Conservation (phyloP, 352 stramenopile genomes). For the Globisporangium polare region DNA sequence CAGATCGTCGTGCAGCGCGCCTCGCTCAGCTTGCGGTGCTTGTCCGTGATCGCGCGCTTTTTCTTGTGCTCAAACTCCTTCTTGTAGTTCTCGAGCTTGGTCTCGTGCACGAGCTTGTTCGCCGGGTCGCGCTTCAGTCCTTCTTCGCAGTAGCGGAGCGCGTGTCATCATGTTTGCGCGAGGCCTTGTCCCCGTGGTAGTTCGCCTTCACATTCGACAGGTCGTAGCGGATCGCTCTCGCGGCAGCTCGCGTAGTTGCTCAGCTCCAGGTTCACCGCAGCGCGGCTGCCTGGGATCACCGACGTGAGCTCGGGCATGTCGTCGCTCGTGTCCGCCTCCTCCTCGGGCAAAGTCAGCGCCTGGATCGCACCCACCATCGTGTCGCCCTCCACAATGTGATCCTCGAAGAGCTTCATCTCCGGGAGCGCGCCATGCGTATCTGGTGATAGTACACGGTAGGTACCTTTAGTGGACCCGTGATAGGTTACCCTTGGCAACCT, state of each 20-base stretch:
- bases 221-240: conserved; percentile 66
- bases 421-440: too few species aligned
- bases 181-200: conserved; percentile 83
- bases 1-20: conserved; percentile 70
- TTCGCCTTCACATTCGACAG: conserved; percentile 77
- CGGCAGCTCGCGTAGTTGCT: conserved; percentile 82
- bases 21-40: conserved; percentile 73
- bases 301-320: conserved; percentile 70
- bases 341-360: conserved; percentile 62
- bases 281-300: conserved; percentile 78
- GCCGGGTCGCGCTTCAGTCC: conserved; percentile 67
- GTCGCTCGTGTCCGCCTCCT: conserved; percentile 53
- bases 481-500: too few species aligned
- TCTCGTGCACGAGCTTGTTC: conserved; percentile 76
- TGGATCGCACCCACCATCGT: conserved; percentile 85
- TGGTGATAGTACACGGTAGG: too few species aligned
- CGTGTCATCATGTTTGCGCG: conserved; percentile 71
- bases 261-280: conserved; percentile 78
- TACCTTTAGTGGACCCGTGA: not conserved
- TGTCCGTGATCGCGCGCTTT: conserved; percentile 57
- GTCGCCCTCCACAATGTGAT: conserved; percentile 84
- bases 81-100: conserved; percentile 58
- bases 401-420: conserved; percentile 87
- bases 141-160: conserved; percentile 72
- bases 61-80: conserved; percentile 69